These are phyloP conservation scores for Stagonosporopsis chrysanthemi DNA, from an alignment of 2,329 filamentous ascomycete species.

Conservation along the genomic window DNA sequence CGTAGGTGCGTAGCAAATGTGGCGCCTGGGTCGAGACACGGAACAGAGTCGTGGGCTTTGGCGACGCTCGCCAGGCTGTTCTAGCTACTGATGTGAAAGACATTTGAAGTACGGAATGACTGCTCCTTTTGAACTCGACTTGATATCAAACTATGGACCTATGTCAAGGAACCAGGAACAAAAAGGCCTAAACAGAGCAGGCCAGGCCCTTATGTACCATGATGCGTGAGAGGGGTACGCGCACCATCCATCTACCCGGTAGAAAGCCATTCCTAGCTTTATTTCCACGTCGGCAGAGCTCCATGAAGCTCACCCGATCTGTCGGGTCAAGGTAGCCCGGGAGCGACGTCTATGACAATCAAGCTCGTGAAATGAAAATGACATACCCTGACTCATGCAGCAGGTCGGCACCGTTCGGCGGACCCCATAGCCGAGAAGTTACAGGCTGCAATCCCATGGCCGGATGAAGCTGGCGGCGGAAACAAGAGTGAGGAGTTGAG, in stretches of 20 bases:
- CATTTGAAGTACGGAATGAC: slow-evolving; percentile 22
- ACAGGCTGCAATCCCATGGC: slow-evolving; percentile 2
- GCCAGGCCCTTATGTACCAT: slow-evolving; percentile 15
- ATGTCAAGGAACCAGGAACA: neutral
- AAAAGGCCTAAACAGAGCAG: neutral
- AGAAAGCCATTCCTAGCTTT: slow-evolving; percentile 34
- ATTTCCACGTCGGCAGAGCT: slow-evolving; percentile 14
- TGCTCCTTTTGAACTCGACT: neutral
- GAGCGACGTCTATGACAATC: slow-evolving; percentile 18
- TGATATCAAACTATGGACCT: slow-evolving; percentile 1
- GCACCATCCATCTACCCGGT: neutral
- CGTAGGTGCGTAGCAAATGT: slow-evolving; percentile 37
- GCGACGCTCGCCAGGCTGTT: slow-evolving; percentile 30
- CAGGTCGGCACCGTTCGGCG: slow-evolving; percentile 7
- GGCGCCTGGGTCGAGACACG: slow-evolving; percentile 24
- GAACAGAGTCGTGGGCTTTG: slow-evolving; percentile 21
- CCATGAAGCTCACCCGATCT: slow-evolving; percentile 11
- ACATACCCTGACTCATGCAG: neutral
- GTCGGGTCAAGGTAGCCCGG: slow-evolving; percentile 24
- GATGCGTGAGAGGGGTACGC: slow-evolving; percentile 6
- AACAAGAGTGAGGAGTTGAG: slow-evolving; percentile 9
- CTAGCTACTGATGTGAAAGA: slow-evolving; percentile 31
- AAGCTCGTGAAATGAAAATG: slow-evolving; percentile 8
- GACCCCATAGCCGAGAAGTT: neutral
- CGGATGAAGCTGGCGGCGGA: slow-evolving; percentile 15